Base-by-base conservation (phyloP, 192 early-diverging fungal genomes). In the Coemansia sp. region DNA sequence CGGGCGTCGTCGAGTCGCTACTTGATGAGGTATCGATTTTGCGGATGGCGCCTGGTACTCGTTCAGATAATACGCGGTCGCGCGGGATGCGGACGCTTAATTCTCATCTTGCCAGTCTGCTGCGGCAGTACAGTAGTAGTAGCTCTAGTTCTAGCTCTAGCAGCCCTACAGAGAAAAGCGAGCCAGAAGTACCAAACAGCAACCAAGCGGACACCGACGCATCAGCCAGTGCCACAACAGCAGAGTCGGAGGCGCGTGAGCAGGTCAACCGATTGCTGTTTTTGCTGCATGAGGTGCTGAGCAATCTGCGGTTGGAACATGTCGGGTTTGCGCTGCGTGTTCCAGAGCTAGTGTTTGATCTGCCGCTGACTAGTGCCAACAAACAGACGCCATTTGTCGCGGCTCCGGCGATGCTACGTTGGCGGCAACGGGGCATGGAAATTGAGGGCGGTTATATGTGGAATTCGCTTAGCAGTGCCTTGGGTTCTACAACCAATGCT, bases 231-330 rank as follows among this genome's bases (percentile, higher is more conserved):
- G 5, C 22, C 7, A 29, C 59, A 3, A 29, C 59, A 2, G 32
- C 23, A 10, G 31, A 14, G 10, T n/a, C 51, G n/a, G 52, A 51
- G 39, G 75, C 70, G 2, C 64, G 57, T 10, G 66, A 72, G 31
- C 67, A 72, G 19, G 67, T 76, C 1, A 54, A 71, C 25, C 56
- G 69, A 11, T 61, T 74, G 66, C 61, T 83, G 46, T 78, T 82
- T 32, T 64, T 73, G 59, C 30, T 82, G 42, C 80, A 83, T 57
- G 75, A 72, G 36, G 59, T 78, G 21, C 56, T 83, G 23, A 83
- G 80, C 55, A 74, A 67, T 36, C 63, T 83, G 62, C 71, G 80
- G 7, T 59, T 83, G 22, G 76, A 78, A 51, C 76, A 78, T 22
- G 72, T 78, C 10, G 66, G 76, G 17, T 57, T 83, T 53, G 69